Evolutionary conservation across 2,329 filamentous ascomycete genomes (phyloP).

Genomic region (Ascosphaera pollenicola): DNA sequence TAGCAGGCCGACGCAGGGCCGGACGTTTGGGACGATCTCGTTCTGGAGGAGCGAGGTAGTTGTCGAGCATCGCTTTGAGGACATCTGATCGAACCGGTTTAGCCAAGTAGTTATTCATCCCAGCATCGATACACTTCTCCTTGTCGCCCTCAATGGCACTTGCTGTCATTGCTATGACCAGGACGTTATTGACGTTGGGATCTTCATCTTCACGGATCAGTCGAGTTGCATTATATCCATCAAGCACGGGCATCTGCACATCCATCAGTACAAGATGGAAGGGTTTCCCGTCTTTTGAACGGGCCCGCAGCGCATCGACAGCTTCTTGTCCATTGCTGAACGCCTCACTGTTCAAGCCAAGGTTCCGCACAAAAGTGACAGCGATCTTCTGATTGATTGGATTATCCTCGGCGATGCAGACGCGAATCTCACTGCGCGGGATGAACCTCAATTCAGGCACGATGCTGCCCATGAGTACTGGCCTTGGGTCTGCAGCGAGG

Average conservation of each 20-base stretch:
- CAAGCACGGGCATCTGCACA: constrained; percentile 84
- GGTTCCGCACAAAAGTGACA: constrained; percentile 66
- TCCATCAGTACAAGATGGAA: constrained; percentile 93
- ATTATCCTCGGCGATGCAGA: constrained; percentile 92
- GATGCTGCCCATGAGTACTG: constrained; percentile 19
- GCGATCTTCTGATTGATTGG: constrained; percentile 88
- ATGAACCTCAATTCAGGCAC: constrained; percentile 49
- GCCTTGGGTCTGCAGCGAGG: constrained; percentile 19
- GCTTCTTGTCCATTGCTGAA: constrained; percentile 80
- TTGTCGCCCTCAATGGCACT: constrained; percentile 84
- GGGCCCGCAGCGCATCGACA: constrained; percentile 59
- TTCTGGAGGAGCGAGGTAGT: constrained; percentile 33
- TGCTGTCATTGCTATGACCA: constrained; percentile 97
- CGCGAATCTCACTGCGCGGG: constrained; percentile 53
- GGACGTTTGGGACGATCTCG: constrained; percentile 5
- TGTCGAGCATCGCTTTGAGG: constrained; percentile 60
- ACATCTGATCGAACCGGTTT: constrained; percentile 85
- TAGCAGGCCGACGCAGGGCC: background rate
- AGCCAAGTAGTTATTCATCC: constrained; percentile 94
- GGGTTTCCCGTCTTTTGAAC: constrained; percentile 46
- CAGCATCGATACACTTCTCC: constrained; percentile 84
- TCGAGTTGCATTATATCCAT: constrained; percentile 79
- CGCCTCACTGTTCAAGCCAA: constrained; percentile 71
- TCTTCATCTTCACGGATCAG: constrained; percentile 56
- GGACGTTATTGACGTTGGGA: constrained; percentile 53